phyloP scores from a whole-genome alignment of 2,329 filamentous ascomycete species.

The Hymenoscyphus albidus region DNA sequence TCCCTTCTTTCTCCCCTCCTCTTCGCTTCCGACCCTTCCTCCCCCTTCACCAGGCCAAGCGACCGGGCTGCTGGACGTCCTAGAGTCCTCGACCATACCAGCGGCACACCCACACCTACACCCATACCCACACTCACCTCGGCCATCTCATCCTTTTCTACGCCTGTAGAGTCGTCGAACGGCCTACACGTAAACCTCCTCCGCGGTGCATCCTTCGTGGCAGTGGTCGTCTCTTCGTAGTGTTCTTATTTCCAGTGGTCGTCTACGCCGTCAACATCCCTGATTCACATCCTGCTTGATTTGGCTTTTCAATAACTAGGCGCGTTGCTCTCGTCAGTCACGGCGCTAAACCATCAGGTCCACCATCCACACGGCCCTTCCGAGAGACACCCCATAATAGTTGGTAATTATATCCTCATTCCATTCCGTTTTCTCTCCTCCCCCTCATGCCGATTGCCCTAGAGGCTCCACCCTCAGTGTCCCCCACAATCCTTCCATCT shows the following conservation, averaged over 20 bases:
- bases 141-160: conserved; percentile 1
- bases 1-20: conserved; percentile 9
- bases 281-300: conserved; percentile 13
- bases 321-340: conserved; percentile 18
- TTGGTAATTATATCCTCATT: conserved; percentile 25
- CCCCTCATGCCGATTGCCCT: conserved; percentile 13
- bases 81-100: background rate
- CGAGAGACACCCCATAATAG: conserved; percentile 24
- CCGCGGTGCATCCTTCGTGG: conserved; percentile 24
- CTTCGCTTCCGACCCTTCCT: conserved; percentile 8
- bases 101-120: background rate
- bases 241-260: conserved; percentile 10
- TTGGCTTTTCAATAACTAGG: conserved; percentile 16
- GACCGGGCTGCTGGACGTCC: conserved; percentile 10
- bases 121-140: background rate
- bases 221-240: conserved; percentile 18
- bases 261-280: conserved; percentile 12
- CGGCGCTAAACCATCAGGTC: conserved; percentile 24
- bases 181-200: conserved; percentile 17
- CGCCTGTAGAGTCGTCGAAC: conserved; percentile 15
- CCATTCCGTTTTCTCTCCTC: conserved; percentile 15
- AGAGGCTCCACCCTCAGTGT: conserved; percentile 10
- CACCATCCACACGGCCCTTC: conserved; percentile 24
- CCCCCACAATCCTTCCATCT: conserved; percentile 9
- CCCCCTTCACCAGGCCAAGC: conserved; percentile 17